Evolutionary conservation across 768 basidiomycete genomes (phyloP).

Genomic region (Leucocoprinus leucothites): DNA sequence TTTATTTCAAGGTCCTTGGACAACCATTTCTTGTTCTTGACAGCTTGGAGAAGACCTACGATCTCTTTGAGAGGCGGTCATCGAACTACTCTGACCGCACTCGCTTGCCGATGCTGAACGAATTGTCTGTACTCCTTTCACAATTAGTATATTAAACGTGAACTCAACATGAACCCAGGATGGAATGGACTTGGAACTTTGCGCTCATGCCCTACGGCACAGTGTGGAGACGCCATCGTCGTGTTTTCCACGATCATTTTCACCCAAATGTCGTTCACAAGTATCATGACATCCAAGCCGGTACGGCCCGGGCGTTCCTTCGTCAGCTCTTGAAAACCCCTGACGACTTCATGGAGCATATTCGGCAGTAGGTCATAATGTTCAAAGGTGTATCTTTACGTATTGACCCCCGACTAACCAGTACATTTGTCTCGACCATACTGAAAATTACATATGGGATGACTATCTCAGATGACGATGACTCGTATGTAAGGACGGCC

Average conservation of each 20-base stretch:
- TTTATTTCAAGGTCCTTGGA: slow-evolving; percentile 12
- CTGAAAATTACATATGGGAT: slow-evolving; percentile 31
- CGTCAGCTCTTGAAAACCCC: slow-evolving; percentile 36
- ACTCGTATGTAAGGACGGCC: slow-evolving; percentile 29
- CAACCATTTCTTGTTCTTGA: slow-evolving; percentile 14
- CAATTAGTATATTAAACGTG: neutral
- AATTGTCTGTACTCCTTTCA: neutral
- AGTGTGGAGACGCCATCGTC: slow-evolving; percentile 45
- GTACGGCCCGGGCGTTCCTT: slow-evolving; percentile 20
- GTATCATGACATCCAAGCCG: slow-evolving; percentile 7
- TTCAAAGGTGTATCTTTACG: too few species aligned
- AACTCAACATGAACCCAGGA: slow-evolving; percentile 10
- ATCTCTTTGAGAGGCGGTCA: slow-evolving; percentile 18
- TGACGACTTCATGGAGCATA: slow-evolving; percentile 28
- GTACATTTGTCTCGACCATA: slow-evolving; percentile 30
- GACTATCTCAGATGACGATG: slow-evolving; percentile 23
- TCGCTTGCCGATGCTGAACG: slow-evolving; percentile 7
- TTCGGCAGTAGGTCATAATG: neutral
- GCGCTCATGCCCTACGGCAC: slow-evolving; percentile 39
- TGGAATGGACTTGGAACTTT: slow-evolving; percentile 36
- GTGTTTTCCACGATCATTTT: slow-evolving; percentile 19
- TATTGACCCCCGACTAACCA: slow-evolving; percentile 12
- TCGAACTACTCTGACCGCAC: slow-evolving; percentile 24
- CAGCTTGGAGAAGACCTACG: slow-evolving; percentile 11
- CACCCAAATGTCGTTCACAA: slow-evolving; percentile 8